These are phyloP conservation scores for Umbelopsis ramanniana DNA, from an alignment of 192 early-diverging fungal species.

Conservation along the genomic window DNA sequence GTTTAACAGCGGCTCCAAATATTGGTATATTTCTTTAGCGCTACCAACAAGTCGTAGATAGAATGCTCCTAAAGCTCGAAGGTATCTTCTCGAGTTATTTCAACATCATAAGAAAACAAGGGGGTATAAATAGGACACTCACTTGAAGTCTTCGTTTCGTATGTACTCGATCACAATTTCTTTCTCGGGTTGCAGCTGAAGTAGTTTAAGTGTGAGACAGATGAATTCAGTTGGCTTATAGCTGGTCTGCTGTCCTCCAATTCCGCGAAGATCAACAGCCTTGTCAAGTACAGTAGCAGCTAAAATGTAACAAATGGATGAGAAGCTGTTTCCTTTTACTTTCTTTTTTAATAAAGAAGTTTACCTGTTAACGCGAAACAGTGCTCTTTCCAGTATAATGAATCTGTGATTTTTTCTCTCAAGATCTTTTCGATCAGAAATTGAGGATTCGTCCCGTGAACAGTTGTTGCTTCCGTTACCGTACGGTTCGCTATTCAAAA, in stretches of 20 bases:
- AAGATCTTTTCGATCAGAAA: slow-evolving; percentile 95
- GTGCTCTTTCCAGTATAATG: slow-evolving; percentile 95
- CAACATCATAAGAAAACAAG: background rate
- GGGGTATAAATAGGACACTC: background rate
- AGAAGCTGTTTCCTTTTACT: background rate
- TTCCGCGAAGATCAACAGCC: slow-evolving; percentile 69
- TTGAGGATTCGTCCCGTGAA: slow-evolving; percentile 94
- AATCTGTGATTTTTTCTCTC: slow-evolving; percentile 87
- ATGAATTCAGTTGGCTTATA: slow-evolving; percentile 92
- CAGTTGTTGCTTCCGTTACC: slow-evolving; percentile 63
- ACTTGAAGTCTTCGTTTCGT: slow-evolving; percentile 83
- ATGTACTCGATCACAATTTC: slow-evolving; percentile 87
- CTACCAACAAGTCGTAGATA: slow-evolving; percentile 85
- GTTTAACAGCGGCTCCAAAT: slow-evolving; percentile 83
- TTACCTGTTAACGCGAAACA: slow-evolving; percentile 91
- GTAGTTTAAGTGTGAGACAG: slow-evolving; percentile 84
- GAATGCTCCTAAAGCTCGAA: slow-evolving; percentile 88
- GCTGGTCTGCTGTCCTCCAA: slow-evolving; percentile 87
- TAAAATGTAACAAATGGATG: slow-evolving; percentile 19
- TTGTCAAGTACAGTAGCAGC: slow-evolving; percentile 90
- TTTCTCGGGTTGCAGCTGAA: slow-evolving; percentile 91
- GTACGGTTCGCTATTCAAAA: slow-evolving; percentile 58
- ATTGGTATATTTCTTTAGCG: slow-evolving; percentile 79
- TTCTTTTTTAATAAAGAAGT: background rate
- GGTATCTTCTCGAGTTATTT: slow-evolving; percentile 53